These are phyloP conservation scores for Flaveria bidentis DNA, from an alignment of 129 eudicot genomes.

Conservation along the genomic window DNA sequence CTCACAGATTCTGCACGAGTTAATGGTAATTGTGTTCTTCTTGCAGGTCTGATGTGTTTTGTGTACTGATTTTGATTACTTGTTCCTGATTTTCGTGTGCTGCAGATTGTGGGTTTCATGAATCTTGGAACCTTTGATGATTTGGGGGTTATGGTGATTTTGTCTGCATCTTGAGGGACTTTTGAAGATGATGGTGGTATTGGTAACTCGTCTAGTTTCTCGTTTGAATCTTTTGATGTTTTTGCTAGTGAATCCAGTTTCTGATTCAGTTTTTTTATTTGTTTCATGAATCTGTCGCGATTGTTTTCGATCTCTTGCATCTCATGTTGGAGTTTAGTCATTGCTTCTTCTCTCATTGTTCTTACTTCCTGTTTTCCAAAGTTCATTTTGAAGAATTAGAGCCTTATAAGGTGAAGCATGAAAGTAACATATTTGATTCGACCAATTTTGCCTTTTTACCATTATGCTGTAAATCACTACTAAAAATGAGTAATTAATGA, in stretches of 20 bases:
- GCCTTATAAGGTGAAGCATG: neutral
- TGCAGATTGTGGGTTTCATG: conserved; percentile 48
- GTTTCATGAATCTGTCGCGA: conserved; percentile 30
- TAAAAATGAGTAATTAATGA: neutral
- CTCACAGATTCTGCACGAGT: conserved; percentile 44
- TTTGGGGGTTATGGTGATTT: conserved; percentile 5
- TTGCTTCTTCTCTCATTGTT: conserved; percentile 29
- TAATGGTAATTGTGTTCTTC: conserved; percentile 32
- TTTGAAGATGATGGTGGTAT: neutral
- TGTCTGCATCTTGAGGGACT: conserved; percentile 6
- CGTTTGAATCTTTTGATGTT: conserved; percentile 23
- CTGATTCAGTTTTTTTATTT: conserved; percentile 38
- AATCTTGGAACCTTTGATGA: conserved; percentile 37
- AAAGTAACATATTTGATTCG: neutral
- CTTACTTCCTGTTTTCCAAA: conserved; percentile 36
- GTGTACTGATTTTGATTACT: conserved; percentile 26
- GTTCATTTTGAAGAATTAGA: neutral
- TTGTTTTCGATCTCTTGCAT: conserved; percentile 41
- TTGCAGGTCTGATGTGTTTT: conserved; percentile 27
- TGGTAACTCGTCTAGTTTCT: conserved; percentile 24
- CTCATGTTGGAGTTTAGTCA: conserved; percentile 35
- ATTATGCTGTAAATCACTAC: neutral
- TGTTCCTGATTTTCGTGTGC: conserved; percentile 41
- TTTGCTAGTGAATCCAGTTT: conserved; percentile 38
- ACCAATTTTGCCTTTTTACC: neutral